Evolutionary conservation across 2,329 filamentous ascomycete species (phyloP), one percentile per base, ranked within the genome.

Genomic region (Pseudopithomyces maydicus): DNA sequence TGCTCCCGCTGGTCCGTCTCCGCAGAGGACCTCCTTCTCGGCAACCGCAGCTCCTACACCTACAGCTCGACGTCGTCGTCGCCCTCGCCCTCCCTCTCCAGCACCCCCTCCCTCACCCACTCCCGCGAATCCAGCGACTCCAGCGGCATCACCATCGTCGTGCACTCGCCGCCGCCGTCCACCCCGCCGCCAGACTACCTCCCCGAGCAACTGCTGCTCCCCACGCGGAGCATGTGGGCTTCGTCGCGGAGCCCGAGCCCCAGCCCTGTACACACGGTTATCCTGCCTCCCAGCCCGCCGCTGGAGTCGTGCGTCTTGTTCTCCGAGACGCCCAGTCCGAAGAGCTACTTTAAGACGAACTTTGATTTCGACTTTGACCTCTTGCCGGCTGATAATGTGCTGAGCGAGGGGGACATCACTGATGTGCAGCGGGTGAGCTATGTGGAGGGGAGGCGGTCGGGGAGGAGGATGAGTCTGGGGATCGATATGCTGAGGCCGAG

Each of bases 121-220:
- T 35, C 45, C 20, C 51, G 47, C 17, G 49, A 52, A 43, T 51
- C 39, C 36, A 50, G 44, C 26, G 22, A 52, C 29, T n/a, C 53
- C 39, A 26, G 36, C 44, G 38, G 42, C 41, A 41, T 46, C 15
- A 50, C 26, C 26, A 49, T 55, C 29, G 45, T 50, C 38, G 38
- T 55, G n/a, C 53, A 55, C 36, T 49, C 55, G 10, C 61, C 60
- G 26, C 53, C 55, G 6, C 19, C 45, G 14, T 35, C 50, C 14
- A 57, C 43, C 12, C 51, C 51, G 2, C 53, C 53, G n/a, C 53
- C 53, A 33, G 23, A 43, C 39, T 50, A n/a, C 39, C 44, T 55
- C 46, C 53, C 53, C 8, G 14, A n/a, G 17, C 45, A 55, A n/a
- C 43, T 53, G 7, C 42, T 43, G 14, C 41, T 46, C 8, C 51